phyloP scores from a whole-genome alignment of 306 rosid species.

The Nissolia schottii region DNA sequence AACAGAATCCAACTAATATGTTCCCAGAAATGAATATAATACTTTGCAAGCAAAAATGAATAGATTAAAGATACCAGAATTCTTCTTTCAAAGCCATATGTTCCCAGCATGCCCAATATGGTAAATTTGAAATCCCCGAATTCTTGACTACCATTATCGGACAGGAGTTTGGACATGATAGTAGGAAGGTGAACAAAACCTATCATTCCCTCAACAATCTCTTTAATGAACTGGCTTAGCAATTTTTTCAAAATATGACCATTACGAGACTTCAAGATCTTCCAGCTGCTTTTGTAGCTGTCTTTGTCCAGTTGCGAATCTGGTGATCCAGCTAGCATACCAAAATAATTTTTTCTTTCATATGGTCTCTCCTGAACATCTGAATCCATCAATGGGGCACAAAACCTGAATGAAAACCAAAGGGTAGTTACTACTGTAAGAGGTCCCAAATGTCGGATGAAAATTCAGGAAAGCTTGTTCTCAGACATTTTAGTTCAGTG shows the following conservation, averaged over 20 bases:
- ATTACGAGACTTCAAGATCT: constrained; percentile 54
- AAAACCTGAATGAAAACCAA: constrained; percentile 54
- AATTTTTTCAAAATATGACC: constrained; percentile 64
- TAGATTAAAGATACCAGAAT: constrained; percentile 63
- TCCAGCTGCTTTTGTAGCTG: constrained; percentile 60
- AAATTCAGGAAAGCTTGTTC: background rate
- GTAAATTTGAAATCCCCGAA: constrained; percentile 94
- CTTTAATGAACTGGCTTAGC: constrained; percentile 82
- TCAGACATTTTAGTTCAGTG: constrained; percentile 1
- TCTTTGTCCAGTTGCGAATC: constrained; percentile 43
- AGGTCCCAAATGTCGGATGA: background rate
- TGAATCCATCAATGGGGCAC: constrained; percentile 80
- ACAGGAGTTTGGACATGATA: constrained; percentile 91
- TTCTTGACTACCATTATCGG: constrained; percentile 90
- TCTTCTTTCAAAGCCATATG: constrained; percentile 93
- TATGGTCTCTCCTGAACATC: constrained; percentile 34
- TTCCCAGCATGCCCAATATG: constrained; percentile 93
- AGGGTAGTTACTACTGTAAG: constrained; percentile 13
- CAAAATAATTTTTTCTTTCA: constrained; percentile 41
- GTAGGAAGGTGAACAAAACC: constrained; percentile 92
- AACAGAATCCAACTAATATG: constrained; percentile 1
- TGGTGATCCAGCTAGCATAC: constrained; percentile 35
- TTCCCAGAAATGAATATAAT: too few relatives aligned
- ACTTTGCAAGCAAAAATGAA: constrained; percentile 2
- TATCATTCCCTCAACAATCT: constrained; percentile 95